Evolutionary conservation across 192 early-diverging fungal species (phyloP), one percentile per base, ranked within the genome.

Genomic region (Entophlyctis luteolus): DNA sequence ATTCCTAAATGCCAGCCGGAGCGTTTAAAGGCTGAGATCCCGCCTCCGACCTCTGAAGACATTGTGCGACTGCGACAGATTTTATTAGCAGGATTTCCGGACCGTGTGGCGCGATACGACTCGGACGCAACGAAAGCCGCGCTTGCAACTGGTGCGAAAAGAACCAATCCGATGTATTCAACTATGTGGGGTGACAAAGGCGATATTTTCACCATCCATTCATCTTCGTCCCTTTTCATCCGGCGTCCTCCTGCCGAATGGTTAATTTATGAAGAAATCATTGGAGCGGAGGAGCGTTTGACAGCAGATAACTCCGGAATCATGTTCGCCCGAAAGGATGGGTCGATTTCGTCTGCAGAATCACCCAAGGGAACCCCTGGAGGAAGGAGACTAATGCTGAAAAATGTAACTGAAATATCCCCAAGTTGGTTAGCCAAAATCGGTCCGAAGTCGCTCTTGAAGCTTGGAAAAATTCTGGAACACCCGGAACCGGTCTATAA

Each of bases 81-180:
- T 46, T 70, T 98, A 2, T 79, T 95, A 1, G 84, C 92, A 1
- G 93, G 94, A 0, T 97, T 92, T 53, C 83, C 93, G 52, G 97
- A 99, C 67, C 90, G 89, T 5, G 84, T 99, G n/a, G 97, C 97
- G 0, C 76, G 88, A 48, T 86, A 92, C 1, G 76, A 78, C 47
- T 14, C 35, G 6, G 60, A 27, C 12, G 59, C 70, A 18, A 65
- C 66, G 6, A 72, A 62, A 37, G 48, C 63, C 2, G 50, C 45
- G n/a, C 48, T 56, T 6, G 60, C 68, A 20, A 58, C 48, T 10
- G 63, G 48, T 20, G 74, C 62, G 4, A 74, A 80, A 50, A 62
- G 72, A 25, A 65, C 45, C 22, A 55, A 73, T 12, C 83, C 83
- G 2, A 52, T 75, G 1, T 85, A 83, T 54, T 49, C 72, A n/a